These are phyloP conservation scores for Pseudocercospora musae DNA, from an alignment of 2,329 filamentous ascomycete species.

Conservation along the genomic window DNA sequence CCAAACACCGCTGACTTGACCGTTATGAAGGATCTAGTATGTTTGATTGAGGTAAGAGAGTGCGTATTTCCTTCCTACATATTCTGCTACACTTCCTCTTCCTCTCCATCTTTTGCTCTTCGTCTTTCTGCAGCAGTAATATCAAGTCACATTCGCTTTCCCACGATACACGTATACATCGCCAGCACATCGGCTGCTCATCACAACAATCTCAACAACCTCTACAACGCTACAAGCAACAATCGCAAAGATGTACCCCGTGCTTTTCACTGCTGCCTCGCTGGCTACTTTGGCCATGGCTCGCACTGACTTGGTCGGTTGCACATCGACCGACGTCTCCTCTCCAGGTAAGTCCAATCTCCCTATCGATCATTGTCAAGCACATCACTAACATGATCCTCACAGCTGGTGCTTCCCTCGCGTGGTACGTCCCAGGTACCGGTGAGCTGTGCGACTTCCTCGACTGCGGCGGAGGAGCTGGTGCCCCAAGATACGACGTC, in stretches of 20 bases:
- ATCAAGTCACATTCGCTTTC: not conserved
- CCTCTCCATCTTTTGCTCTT: not conserved
- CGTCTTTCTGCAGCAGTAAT: not conserved
- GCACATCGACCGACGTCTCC: conserved; percentile 43
- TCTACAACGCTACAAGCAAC: not conserved
- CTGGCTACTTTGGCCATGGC: conserved; percentile 34
- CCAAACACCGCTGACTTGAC: not conserved
- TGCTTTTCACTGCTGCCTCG: conserved; percentile 28
- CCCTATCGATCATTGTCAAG: not conserved
- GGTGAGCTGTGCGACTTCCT: conserved; percentile 63
- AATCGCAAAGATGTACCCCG: conserved; percentile 26
- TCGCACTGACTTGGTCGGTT: conserved; percentile 40
- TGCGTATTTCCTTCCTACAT: not conserved
- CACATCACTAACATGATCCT: not conserved
- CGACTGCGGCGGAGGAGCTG: conserved; percentile 66
- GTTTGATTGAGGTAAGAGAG: not conserved
- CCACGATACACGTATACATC: not conserved
- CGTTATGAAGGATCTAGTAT: conserved; percentile 3
- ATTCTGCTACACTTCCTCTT: not conserved
- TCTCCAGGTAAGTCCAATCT: conserved; percentile 10
- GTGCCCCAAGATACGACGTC: conserved; percentile 59
- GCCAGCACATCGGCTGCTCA: not conserved
- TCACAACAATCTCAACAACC: no score
- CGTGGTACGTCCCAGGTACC: conserved; percentile 61
- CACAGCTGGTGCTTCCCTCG: conserved; percentile 44